Conservation (phyloP, 805 yeast genomes). For the Yamadazyma laniorum region DNA sequence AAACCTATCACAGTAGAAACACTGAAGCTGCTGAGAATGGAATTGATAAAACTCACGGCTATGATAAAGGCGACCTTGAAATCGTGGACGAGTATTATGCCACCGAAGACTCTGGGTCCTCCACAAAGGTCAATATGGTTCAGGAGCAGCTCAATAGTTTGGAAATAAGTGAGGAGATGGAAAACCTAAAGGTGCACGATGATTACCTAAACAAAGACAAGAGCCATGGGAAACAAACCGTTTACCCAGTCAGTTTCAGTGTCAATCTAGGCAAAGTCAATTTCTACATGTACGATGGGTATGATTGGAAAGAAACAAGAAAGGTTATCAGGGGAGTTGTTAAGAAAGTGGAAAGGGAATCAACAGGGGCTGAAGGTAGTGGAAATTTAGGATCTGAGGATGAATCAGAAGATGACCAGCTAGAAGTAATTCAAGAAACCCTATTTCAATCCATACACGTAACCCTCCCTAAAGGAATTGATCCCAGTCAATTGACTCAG, state of each 20-base stretch:
- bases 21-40: not conserved
- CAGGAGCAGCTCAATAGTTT: conserved; percentile 1
- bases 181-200: conserved; percentile 5
- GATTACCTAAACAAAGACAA: conserved; percentile 9
- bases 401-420: conserved; percentile 12
- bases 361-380: conserved; percentile 7
- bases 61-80: conserved; percentile 11
- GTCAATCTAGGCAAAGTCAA: conserved; percentile 38
- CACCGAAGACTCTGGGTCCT: not conserved
- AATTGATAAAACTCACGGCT: conserved; percentile 1
- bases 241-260: conserved; percentile 20
- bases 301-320: conserved; percentile 84
- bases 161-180: not conserved
- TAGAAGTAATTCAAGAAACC: conserved; percentile 52
- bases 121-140: not conserved
- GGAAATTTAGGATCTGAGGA: conserved; percentile 11
- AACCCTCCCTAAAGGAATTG: conserved; percentile 48
- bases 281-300: conserved; percentile 77
- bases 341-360: conserved; percentile 48
- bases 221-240: conserved; percentile 3
- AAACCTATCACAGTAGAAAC: not conserved
- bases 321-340: conserved; percentile 64
- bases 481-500: conserved; percentile 46
- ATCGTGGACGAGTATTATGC: conserved; percentile 22
- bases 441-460: conserved; percentile 80